Percentiles rank a stretch among this genome's conserved stretches.
These are phyloP conservation scores for Aspergillus baeticus DNA, from an alignment of 495 filamentous ascomycete species.

Conservation along the genomic window DNA sequence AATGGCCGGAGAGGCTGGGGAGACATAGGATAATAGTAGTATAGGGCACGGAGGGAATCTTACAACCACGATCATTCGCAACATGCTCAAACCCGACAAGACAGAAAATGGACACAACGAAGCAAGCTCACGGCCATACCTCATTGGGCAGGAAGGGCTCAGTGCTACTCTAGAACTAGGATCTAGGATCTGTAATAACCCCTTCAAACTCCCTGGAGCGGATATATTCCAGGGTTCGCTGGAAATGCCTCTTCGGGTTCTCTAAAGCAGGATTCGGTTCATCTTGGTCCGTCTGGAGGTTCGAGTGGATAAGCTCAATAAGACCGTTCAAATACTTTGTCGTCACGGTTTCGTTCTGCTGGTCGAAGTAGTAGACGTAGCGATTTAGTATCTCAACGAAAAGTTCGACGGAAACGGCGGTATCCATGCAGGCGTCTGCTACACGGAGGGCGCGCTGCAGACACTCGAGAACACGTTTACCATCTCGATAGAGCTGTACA, in stretches of 20 bases:
- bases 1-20: constrained; percentile 1
- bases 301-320: constrained; percentile 97
- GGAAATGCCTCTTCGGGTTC: constrained; percentile 85
- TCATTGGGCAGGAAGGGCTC: neutral
- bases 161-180: neutral
- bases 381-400: constrained; percentile 98
- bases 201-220: constrained; percentile 89
- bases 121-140: neutral
- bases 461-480: constrained; percentile 94
- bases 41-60: constrained; percentile 10
- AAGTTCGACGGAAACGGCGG: constrained; percentile 93
- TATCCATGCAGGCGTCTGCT: constrained; percentile 98
- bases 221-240: constrained; percentile 92
- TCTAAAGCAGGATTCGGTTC: constrained; percentile 73
- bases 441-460: constrained; percentile 93
- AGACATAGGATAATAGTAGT: constrained; percentile 11
- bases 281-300: constrained; percentile 76
- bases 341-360: constrained; percentile 97
- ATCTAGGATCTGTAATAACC: constrained; percentile 69
- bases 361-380: constrained; percentile 99
- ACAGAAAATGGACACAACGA: neutral
- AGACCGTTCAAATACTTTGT: constrained; percentile 98
- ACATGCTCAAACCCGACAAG: constrained; percentile 1
- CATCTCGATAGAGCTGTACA: constrained; percentile 85
- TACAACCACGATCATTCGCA: neutral